Evolutionary conservation across 2,329 filamentous ascomycete genomes (phyloP).

Genomic region (Aureobasidium lini): DNA sequence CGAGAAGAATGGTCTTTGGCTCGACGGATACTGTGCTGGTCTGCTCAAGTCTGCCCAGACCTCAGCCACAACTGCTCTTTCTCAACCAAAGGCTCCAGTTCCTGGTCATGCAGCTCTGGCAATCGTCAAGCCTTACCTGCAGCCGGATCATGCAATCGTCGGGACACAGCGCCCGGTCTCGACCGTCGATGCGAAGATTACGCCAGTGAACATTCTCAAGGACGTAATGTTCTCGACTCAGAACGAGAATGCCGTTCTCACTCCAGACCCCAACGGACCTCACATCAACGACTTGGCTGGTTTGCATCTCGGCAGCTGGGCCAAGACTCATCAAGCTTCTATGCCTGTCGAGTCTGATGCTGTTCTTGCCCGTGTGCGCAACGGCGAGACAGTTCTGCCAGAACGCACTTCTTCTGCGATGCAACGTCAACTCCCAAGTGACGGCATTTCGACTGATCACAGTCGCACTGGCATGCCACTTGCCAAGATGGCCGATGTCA

Average conservation of each 20-base stretch:
- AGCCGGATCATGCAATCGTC: neutral
- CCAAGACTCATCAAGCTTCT: conserved; percentile 19
- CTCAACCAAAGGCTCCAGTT: neutral
- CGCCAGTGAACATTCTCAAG: conserved; percentile 25
- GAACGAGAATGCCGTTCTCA: conserved; percentile 28
- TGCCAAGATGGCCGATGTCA: neutral
- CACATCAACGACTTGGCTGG: conserved; percentile 19
- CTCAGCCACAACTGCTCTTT: neutral
- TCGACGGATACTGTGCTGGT: conserved; percentile 30
- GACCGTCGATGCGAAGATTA: conserved; percentile 20
- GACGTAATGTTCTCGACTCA: conserved; percentile 25
- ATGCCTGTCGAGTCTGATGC: conserved; percentile 8
- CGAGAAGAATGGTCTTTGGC: conserved; percentile 22
- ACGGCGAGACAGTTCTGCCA: conserved; percentile 17
- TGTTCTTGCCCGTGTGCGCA: conserved; percentile 6
- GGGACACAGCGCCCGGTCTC: neutral
- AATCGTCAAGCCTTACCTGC: neutral
- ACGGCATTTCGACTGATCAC: neutral
- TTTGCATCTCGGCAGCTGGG: conserved; percentile 26
- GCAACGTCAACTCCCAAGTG: conserved; percentile 14
- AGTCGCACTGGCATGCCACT: neutral
- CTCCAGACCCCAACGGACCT: conserved; percentile 23
- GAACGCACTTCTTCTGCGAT: conserved; percentile 18
- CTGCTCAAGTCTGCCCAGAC: conserved; percentile 21
- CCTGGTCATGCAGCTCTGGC: neutral